Conservation (phyloP, 441 rosid genomes). For the Adansonia gregorii region DNA sequence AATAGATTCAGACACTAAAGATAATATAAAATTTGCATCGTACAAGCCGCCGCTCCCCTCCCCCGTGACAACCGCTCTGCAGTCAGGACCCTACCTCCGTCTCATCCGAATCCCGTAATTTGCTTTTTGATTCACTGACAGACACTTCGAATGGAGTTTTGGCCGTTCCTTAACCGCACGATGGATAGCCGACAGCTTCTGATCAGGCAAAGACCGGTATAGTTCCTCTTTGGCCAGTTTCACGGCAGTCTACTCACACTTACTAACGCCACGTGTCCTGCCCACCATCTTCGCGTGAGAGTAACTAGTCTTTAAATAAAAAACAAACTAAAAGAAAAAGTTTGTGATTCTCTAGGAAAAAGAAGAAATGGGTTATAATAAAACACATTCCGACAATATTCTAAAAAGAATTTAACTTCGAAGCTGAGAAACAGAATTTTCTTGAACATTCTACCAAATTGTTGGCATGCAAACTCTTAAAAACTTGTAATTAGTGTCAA, state of each 20-base stretch:
- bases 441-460: no score
- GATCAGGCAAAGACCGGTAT: slow-evolving; percentile 45
- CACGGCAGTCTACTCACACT: slow-evolving; percentile 29
- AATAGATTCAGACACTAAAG: no score
- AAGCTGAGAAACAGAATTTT: no score
- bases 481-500: no score
- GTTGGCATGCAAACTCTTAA: no score
- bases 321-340: neutral
- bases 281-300: neutral
- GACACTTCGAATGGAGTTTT: slow-evolving; percentile 28
- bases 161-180: slow-evolving; percentile 39
- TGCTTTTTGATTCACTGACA: neutral
- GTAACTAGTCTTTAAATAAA: neutral
- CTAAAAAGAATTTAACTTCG: no score
- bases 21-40: no score
- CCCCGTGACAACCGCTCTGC: neutral
- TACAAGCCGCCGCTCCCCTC: neutral
- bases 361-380: neutral
- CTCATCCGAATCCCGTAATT: neutral
- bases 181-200: slow-evolving; percentile 44
- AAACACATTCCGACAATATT: no score
- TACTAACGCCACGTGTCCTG: slow-evolving; percentile 39
- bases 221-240: slow-evolving; percentile 50
- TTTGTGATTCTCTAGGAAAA: neutral
- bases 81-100: neutral